Conservation (phyloP, 768 basidiomycete species). For the Kwoniella europaea region DNA sequence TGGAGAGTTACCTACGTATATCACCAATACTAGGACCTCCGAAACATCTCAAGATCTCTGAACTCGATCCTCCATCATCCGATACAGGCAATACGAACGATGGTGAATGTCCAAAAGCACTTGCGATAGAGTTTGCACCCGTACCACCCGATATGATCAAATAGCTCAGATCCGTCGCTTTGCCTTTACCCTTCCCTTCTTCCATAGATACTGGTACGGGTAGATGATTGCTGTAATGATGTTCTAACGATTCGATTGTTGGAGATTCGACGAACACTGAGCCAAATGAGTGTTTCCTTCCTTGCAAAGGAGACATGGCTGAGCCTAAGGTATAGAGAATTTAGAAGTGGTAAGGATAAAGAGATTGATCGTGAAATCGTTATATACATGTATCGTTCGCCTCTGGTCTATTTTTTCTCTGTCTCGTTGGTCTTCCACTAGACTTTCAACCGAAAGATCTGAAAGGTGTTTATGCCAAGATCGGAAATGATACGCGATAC, state of each 20-base stretch:
- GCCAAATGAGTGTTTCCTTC: neutral
- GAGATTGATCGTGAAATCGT: too few species aligned
- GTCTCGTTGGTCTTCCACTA: too few species aligned
- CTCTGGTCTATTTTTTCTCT: too few species aligned
- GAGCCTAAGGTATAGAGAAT: too few species aligned
- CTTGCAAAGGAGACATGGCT: too few species aligned
- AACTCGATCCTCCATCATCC: constrained; percentile 93
- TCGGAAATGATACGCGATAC: too few species aligned
- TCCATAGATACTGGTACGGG: neutral
- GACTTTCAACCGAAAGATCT: too few species aligned
- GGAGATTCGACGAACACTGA: constrained; percentile 23
- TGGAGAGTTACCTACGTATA: too few species aligned
- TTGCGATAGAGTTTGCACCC: constrained; percentile 87
- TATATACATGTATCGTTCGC: too few species aligned
- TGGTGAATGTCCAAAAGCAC: constrained; percentile 73
- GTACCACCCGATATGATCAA: constrained; percentile 91
- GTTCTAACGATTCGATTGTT: neutral
- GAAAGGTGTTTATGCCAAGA: too few species aligned
- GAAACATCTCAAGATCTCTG: constrained; percentile 91
- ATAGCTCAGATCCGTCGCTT: constrained; percentile 54
- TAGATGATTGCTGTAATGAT: too few species aligned
- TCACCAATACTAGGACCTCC: constrained; percentile 58
- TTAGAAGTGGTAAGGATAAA: too few species aligned
- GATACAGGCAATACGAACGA: constrained; percentile 90
- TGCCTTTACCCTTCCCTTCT: neutral